A percentile compares a stretch with the other conserved stretches of the same genome.
Evolutionary conservation across 805 yeast genomes (phyloP).

Genomic region (Teunomyces cretensis): DNA sequence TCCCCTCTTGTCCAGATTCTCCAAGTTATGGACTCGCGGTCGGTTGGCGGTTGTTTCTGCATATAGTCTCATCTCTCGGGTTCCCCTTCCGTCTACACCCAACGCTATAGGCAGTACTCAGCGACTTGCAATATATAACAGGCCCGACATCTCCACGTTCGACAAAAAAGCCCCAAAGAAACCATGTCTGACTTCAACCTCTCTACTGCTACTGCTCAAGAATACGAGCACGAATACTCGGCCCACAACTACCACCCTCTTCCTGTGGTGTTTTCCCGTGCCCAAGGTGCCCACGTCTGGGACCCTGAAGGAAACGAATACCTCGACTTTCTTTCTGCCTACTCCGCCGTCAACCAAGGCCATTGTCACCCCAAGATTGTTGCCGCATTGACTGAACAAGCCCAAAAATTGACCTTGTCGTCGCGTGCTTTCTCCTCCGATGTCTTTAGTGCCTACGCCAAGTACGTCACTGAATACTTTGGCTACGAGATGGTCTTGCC

Average conservation of each 20-base stretch:
- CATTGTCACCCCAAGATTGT: conserved; percentile 96
- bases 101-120: conserved; percentile 17
- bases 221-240: conserved; percentile 75
- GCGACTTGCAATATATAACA: conserved; percentile 11
- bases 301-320: conserved; percentile 97
- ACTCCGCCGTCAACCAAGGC: conserved; percentile 97
- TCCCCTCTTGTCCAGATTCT: too few relatives aligned
- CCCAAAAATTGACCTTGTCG: conserved; percentile 76
- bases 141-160: background rate
- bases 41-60: conserved; percentile 1
- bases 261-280: conserved; percentile 89
- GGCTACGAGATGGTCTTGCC: conserved; percentile 91
- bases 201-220: conserved; percentile 63
- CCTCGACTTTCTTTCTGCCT: conserved; percentile 89
- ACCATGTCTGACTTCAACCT: conserved; percentile 43
- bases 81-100: conserved; percentile 7
- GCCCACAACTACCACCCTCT: conserved; percentile 97
- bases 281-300: conserved; percentile 92
- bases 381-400: conserved; percentile 82
- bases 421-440: conserved; percentile 93
- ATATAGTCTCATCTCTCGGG: conserved; percentile 9
- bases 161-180: too few relatives aligned
- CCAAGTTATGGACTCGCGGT: too few relatives aligned
- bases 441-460: conserved; percentile 82
- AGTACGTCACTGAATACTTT: conserved; percentile 84